These are phyloP conservation scores for Tulasnella sp. DNA, from an alignment of 768 basidiomycete species.

Conservation along the genomic window DNA sequence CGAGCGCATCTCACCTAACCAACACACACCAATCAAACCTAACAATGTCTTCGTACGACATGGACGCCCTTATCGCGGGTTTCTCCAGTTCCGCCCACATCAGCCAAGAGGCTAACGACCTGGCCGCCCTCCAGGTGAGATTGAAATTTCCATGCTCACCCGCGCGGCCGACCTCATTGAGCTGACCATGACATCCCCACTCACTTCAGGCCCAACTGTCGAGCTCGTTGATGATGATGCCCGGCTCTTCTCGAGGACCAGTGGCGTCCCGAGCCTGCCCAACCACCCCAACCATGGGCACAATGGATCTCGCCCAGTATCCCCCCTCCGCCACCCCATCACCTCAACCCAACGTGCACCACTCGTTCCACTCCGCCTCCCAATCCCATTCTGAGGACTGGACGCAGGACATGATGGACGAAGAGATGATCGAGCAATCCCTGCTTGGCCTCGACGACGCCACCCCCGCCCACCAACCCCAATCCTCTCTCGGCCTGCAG, in stretches of 20 bases:
- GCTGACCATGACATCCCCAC: too few species aligned
- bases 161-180: too few species aligned
- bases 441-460: slow-evolving; percentile 5
- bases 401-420: slow-evolving; percentile 2
- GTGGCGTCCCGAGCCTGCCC: neutral
- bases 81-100: slow-evolving; percentile 41
- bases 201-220: slow-evolving; percentile 24
- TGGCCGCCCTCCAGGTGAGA: slow-evolving; percentile 23
- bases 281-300: slow-evolving; percentile 22
- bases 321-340: neutral
- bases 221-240: slow-evolving; percentile 13
- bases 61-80: slow-evolving; percentile 29
- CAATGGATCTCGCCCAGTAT: neutral
- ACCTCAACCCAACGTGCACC: neutral
- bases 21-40: neutral
- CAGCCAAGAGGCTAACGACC: slow-evolving; percentile 27
- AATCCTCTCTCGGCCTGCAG: neutral
- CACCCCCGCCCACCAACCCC: neutral
- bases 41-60: slow-evolving; percentile 2
- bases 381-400: neutral
- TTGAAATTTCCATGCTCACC: neutral
- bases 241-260: neutral
- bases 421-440: slow-evolving; percentile 21
- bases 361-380: neutral
- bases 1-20: neutral